These are phyloP conservation scores for Hyaloperonospora arabidopsidis DNA, from an alignment of 352 stramenopile genomes.

Conservation along the genomic window DNA sequence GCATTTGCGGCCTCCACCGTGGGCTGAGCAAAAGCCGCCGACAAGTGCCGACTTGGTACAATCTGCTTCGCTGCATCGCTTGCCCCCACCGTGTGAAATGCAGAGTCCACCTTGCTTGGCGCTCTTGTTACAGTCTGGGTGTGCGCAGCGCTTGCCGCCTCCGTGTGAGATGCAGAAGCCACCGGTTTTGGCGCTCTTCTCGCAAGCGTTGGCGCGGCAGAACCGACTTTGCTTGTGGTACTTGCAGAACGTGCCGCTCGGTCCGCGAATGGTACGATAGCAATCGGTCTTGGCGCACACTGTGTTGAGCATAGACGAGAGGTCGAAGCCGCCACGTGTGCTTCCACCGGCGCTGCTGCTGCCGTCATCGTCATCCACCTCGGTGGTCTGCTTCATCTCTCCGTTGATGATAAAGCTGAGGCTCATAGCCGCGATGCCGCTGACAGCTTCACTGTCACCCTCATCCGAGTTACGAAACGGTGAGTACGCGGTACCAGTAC, in stretches of 20 bases:
- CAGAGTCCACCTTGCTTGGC: constrained; percentile 78
- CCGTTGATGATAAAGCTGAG: constrained; percentile 81
- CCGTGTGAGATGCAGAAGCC: constrained; percentile 70
- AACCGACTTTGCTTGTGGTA: constrained; percentile 81
- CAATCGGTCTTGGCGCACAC: constrained; percentile 73
- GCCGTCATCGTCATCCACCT: constrained; percentile 28
- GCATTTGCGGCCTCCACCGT: constrained; percentile 74
- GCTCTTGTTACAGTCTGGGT: constrained; percentile 73
- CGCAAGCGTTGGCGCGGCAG: constrained; percentile 54
- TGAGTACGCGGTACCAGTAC: constrained; percentile 5
- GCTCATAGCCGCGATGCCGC: constrained; percentile 66
- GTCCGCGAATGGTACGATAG: constrained; percentile 65
- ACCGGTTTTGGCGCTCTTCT: constrained; percentile 75
- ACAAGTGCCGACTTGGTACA: constrained; percentile 80
- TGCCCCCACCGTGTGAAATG: constrained; percentile 77
- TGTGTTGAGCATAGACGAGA: constrained; percentile 68
- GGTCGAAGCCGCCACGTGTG: constrained; percentile 34
- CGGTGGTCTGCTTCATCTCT: constrained; percentile 29
- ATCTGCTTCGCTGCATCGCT: constrained; percentile 59
- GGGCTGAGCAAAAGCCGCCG: constrained; percentile 74
- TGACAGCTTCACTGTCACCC: constrained; percentile 34
- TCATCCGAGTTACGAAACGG: constrained; percentile 21
- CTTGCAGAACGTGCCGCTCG: constrained; percentile 69
- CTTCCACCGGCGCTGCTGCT: constrained; percentile 28
- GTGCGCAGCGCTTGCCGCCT: constrained; percentile 59